Base-by-base conservation (phyloP, 2,329 filamentous ascomycete genomes). In the Dactylellina haptotyla region DNA sequence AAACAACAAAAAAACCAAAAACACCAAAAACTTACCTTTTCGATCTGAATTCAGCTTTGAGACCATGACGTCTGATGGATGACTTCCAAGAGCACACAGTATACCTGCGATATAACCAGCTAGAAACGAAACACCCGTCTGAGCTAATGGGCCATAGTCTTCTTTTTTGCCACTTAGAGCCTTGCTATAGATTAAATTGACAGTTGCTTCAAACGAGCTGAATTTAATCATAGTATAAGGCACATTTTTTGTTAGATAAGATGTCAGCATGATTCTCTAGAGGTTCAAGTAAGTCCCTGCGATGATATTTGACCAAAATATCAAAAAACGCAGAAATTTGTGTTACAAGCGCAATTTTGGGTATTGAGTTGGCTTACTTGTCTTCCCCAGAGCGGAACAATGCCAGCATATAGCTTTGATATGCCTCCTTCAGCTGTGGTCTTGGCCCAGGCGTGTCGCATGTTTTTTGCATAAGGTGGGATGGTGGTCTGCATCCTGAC, bases 151-250 rank as follows among this genome's bases (percentile, higher is more conserved):
- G 80, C 88, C 84, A 82, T 96, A 96, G 79, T 93, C 90, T 75
- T 84, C 85, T 84, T 96, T 96, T 50, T 84, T 82, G 18, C 91
- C 90, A 0, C 92, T 92, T 4, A 97, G 85, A 10, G 39, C 67
- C 34, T 87, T 84, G 51, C 84, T 83, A 81, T 96, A 97, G 79
- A 97, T 96, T 85, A 88, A 87, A 80, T 91, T 90, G 66, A 96
- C 92, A 71, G 93, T 92, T 18, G 89, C 93, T 83, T 97, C 93
- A 78, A 96, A 97, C 1, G 91, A 93, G 32, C 92, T 92, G 80
- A 97, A 96, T 84, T 96, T 95, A 87, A 92, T 92, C 90, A 92
- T 92, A 4, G 89, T 93, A 82, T 93, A 84, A 0, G 93, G 93
- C 78, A n/a, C n/a, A 97, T 96, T 83, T 97, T 93, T 23, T 18